These are phyloP conservation scores for Vitis labrusca DNA, from an alignment of 164 flowering plant genomes.

Conservation along the genomic window DNA sequence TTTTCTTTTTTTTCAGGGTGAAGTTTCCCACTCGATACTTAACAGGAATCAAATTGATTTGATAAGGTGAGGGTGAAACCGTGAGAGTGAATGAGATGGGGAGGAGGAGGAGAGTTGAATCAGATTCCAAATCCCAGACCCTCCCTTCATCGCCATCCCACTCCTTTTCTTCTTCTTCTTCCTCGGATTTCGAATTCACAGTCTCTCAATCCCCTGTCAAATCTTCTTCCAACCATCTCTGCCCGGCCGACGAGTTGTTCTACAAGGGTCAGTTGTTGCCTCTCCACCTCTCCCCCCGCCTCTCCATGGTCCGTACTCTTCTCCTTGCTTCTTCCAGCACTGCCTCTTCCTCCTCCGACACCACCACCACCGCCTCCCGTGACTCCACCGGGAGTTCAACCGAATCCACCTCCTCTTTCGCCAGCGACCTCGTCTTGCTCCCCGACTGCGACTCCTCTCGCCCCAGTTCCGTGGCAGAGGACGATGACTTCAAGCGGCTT, in stretches of 20 bases:
- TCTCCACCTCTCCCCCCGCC: conserved; percentile 81
- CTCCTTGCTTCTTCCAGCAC: conserved; percentile 48
- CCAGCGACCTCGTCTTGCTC: conserved; percentile 33
- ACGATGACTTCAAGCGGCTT: conserved; percentile 43
- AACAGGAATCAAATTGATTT: neutral
- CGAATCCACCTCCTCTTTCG: conserved; percentile 39
- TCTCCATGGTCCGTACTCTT: conserved; percentile 85
- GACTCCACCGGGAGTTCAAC: conserved; percentile 71
- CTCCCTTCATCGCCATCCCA: conserved; percentile 67
- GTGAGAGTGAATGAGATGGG: conserved; percentile 16
- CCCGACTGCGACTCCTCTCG: conserved; percentile 69
- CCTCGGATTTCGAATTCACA: conserved; percentile 91
- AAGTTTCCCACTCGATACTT: no score
- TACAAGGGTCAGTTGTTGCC: conserved; percentile 90
- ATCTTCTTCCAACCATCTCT: conserved; percentile 46
- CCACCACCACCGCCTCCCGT: conserved; percentile 54
- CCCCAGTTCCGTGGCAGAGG: conserved; percentile 73
- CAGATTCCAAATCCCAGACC: conserved; percentile 30
- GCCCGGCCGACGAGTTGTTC: conserved; percentile 95
- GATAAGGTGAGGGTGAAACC: neutral
- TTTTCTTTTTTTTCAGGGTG: no score
- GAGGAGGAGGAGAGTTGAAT: conserved; percentile 10
- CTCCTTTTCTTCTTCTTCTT: conserved; percentile 68
- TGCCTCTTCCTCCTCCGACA: conserved; percentile 52
- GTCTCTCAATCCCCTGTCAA: conserved; percentile 70